Conservation (phyloP, 1,139 yeast species). For the Yamadazyma trypodendri region DNA sequence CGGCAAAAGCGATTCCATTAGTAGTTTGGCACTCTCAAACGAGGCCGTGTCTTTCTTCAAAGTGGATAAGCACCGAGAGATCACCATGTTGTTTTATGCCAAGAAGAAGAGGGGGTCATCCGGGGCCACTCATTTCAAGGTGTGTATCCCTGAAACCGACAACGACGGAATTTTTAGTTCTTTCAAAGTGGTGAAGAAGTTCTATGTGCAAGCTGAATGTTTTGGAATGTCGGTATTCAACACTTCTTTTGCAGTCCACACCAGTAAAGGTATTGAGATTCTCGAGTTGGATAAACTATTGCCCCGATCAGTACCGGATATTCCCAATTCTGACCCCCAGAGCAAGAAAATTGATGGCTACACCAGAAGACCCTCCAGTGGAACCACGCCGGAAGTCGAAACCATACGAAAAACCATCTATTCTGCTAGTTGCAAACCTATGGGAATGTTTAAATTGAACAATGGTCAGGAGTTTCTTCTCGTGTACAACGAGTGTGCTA, state of each 20-base stretch:
- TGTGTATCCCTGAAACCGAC: slow-evolving; percentile 50
- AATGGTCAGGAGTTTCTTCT: slow-evolving; percentile 56
- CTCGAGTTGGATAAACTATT: slow-evolving; percentile 59
- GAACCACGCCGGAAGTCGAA: slow-evolving; percentile 26
- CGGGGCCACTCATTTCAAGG: slow-evolving; percentile 50
- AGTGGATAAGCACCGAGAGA: slow-evolving; percentile 60
- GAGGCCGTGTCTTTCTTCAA: slow-evolving; percentile 51
- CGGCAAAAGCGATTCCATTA: slow-evolving; percentile 29
- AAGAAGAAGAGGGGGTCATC: slow-evolving; percentile 44
- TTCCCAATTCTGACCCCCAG: slow-evolving; percentile 24
- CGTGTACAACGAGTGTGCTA: slow-evolving; percentile 72
- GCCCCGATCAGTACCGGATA: slow-evolving; percentile 55
- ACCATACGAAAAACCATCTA: slow-evolving; percentile 32
- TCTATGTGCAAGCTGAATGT: slow-evolving; percentile 53
- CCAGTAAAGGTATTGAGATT: slow-evolving; percentile 68
- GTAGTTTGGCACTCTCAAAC: slow-evolving; percentile 35
- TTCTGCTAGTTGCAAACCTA: slow-evolving; percentile 46
- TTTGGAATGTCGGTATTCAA: slow-evolving; percentile 58
- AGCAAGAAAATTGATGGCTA: slow-evolving; percentile 32
- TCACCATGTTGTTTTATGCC: slow-evolving; percentile 56
- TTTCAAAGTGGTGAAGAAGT: slow-evolving; percentile 48
- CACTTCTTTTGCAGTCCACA: slow-evolving; percentile 63
- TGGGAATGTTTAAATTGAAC: slow-evolving; percentile 61
- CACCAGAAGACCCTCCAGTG: slow-evolving; percentile 21
- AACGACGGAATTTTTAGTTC: slow-evolving; percentile 49